Evolutionary conservation across 352 stramenopile genomes (phyloP).

Genomic region (Phytopythium ostracodes): DNA sequence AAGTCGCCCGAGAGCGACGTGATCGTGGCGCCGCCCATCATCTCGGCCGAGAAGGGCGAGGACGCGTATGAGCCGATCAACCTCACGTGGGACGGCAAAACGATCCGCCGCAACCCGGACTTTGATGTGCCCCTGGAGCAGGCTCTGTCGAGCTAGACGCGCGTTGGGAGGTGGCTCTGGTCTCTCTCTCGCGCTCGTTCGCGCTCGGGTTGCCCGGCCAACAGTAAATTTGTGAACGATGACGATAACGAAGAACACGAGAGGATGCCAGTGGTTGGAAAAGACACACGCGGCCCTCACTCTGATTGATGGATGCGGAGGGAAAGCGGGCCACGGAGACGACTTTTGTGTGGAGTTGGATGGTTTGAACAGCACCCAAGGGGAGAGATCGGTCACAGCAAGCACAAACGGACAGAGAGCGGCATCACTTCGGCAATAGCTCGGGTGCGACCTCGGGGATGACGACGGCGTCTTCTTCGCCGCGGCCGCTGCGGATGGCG

Average conservation of each 20-base stretch:
- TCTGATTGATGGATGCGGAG: constrained; percentile 1
- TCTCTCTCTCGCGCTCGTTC: not conserved
- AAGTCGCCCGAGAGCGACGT: constrained; percentile 87
- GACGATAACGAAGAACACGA: constrained; percentile 23
- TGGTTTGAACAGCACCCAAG: not conserved
- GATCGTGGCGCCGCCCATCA: constrained; percentile 63
- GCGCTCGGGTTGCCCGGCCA: not conserved
- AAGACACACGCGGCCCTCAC: not conserved
- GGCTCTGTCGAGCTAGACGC: constrained; percentile 21
- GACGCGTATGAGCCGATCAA: constrained; percentile 78
- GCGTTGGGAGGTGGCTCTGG: not conserved
- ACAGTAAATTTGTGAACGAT: constrained; percentile 15
- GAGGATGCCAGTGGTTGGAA: constrained; percentile 10
- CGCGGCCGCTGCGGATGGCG: constrained; percentile 64
- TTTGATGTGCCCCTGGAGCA: constrained; percentile 78
- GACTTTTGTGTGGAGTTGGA: not conserved
- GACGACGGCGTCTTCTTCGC: constrained; percentile 14
- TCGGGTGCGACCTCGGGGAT: constrained; percentile 19
- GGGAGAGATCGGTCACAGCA: not conserved
- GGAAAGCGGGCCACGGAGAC: not conserved
- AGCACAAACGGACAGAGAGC: not conserved
- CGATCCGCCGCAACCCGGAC: constrained; percentile 73
- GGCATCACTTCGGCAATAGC: constrained; percentile 3
- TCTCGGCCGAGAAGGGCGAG: constrained; percentile 64
- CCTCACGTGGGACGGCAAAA: constrained; percentile 81